A percentile compares a stretch with the other conserved stretches of the same genome.
Conservation (phyloP, 495 filamentous ascomycete species). For the Penicillium egyptiacum region DNA sequence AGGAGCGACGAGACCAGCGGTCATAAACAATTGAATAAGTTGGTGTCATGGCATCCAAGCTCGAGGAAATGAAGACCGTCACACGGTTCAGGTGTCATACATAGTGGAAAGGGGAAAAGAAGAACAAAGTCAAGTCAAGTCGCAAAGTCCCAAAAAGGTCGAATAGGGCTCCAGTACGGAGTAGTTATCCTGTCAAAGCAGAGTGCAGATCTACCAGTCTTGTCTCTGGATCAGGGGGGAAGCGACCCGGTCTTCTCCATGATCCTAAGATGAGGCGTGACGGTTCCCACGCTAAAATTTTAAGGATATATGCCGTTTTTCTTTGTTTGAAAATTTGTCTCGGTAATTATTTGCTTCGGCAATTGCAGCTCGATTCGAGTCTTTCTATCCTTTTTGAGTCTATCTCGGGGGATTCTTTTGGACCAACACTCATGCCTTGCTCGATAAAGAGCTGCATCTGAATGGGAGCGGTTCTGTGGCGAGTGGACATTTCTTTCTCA, state of each 20-base stretch:
- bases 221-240: slow-evolving; percentile 32
- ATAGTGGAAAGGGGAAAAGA: slow-evolving; percentile 12
- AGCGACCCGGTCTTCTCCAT: slow-evolving; percentile 28
- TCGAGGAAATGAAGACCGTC: slow-evolving; percentile 15
- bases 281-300: slow-evolving; percentile 30
- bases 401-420: not conserved
- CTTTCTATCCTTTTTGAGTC: not conserved
- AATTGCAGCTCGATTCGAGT: slow-evolving; percentile 8
- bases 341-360: slow-evolving; percentile 11
- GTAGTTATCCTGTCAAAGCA: slow-evolving; percentile 16
- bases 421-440: not conserved
- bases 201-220: slow-evolving; percentile 27
- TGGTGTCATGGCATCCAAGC: slow-evolving; percentile 24
- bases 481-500: slow-evolving; percentile 15
- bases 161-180: slow-evolving; percentile 9
- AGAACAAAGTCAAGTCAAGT: slow-evolving; percentile 11
- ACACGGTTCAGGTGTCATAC: slow-evolving; percentile 17
- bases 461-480: slow-evolving; percentile 14
- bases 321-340: slow-evolving; percentile 13
- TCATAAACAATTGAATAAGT: slow-evolving; percentile 18
- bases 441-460: not conserved
- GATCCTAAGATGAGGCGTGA: slow-evolving; percentile 23
- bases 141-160: not conserved
- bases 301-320: slow-evolving; percentile 21
- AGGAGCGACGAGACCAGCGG: slow-evolving; percentile 22